Conservation (phyloP, 805 yeast species). For the Saturnispora hagleri region DNA sequence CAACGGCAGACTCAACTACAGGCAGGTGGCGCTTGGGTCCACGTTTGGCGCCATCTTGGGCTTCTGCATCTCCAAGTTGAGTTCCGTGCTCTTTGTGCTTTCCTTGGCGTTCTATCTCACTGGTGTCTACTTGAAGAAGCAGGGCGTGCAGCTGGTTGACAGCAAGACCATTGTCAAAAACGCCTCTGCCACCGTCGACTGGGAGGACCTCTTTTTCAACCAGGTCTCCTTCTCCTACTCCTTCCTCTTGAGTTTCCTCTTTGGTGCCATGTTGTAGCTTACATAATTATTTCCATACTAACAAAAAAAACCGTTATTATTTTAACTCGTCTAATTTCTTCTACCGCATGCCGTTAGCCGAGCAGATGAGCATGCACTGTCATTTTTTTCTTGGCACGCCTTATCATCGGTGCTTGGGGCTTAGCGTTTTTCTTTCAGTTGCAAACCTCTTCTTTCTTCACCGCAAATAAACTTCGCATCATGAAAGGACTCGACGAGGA, state of each 20-base stretch:
- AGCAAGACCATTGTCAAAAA: conserved; percentile 5
- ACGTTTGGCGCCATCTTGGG: conserved; percentile 53
- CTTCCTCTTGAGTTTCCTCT: conserved; percentile 43
- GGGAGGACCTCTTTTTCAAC: conserved; percentile 39
- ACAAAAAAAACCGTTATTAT: not conserved
- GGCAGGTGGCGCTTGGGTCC: conserved; percentile 55
- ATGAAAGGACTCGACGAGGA: not conserved
- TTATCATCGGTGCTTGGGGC: not conserved
- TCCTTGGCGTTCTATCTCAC: conserved; percentile 37
- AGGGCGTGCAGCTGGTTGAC: conserved; percentile 31
- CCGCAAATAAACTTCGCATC: not conserved
- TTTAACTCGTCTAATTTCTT: not conserved
- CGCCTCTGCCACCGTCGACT: conserved; percentile 8
- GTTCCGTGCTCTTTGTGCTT: conserved; percentile 42
- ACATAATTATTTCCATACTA: not conserved
- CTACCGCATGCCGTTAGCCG: not conserved
- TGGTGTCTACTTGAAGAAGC: conserved; percentile 45
- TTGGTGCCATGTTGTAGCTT: conserved; percentile 35
- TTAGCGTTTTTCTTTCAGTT: not conserved
- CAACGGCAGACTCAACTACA: conserved; percentile 45
- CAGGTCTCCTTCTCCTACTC: conserved; percentile 55
- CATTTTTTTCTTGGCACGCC: not conserved
- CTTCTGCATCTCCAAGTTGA: conserved; percentile 50
- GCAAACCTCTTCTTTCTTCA: not conserved
- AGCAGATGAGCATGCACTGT: not conserved